Base-by-base conservation (phyloP, 2,329 filamentous ascomycete species). In the Penicillium hordei region DNA sequence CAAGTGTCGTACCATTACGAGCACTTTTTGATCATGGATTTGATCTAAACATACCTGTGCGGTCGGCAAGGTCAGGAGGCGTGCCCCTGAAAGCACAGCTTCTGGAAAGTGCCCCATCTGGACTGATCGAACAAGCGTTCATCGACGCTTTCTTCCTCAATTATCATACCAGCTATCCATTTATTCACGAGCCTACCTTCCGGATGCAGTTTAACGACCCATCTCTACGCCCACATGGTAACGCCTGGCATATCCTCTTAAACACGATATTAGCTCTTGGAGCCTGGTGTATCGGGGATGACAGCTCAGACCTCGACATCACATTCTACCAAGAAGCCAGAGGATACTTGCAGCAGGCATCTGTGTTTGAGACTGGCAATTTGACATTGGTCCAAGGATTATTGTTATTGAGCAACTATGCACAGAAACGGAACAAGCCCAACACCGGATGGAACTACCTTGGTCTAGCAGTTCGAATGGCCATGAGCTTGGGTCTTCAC, bases 391-490 rank as follows among this genome's bases (percentile, higher is more conserved):
- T 82, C 2, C 80, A 82, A 62, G 75, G 75, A 1, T 69, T 82
- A 34, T 66, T 76, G 15, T 71, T 82, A 48, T 71, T 81, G 61
- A 78, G 78, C 55, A 81, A 81, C 54, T 81, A 80, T 58, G 71
- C 78, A 0, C 80, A 82, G 61, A 82, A 82, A 63, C 72, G 78
- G 29, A 78, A 81, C 64, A 81, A 80, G 58, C 80, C 80, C 2
- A 82, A 82, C 60, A 78, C 74, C 8, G 79, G 79, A 9, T 82
- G 78, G 70, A 81, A 79, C 48, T 80, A 79, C 59, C 65, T 80
- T 8, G 80, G 80, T 1, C 62, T 82, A 17, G 79, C 79, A n/a
- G 72, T 79, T 23, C 70, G 78, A 45, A 80, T 81, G 75, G 78
- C 80, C 1, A 78, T 81, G 70, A 78, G 78, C 36, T 66, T 82